A percentile compares a stretch with the other conserved stretches of the same genome.
These are phyloP conservation scores for Chlamydomonas schloesseri DNA, from an alignment of 139 green algal genomes.

Conservation along the genomic window DNA sequence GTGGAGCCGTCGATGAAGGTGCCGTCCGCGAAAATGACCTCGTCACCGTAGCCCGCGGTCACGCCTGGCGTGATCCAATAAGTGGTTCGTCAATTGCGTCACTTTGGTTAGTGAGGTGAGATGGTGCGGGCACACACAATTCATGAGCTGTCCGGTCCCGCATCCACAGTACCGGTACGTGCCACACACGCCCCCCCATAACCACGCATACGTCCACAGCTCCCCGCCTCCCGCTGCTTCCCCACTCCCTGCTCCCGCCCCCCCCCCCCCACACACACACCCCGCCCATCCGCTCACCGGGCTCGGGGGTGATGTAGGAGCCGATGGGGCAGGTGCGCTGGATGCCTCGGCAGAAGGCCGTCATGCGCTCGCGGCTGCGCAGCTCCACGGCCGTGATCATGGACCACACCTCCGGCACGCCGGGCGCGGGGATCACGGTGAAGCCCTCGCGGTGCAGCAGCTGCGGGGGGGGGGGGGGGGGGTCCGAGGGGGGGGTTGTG, in stretches of 20 bases:
- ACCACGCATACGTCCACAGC: no score
- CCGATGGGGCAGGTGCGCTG: slow-evolving; percentile 88
- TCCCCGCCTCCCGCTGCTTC: no score
- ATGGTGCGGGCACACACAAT: no score
- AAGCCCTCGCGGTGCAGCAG: slow-evolving; percentile 74
- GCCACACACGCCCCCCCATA: no score
- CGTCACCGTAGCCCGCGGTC: slow-evolving; percentile 91
- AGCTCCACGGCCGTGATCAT: slow-evolving; percentile 94
- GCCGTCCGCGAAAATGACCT: slow-evolving; percentile 96
- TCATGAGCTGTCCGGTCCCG: no score
- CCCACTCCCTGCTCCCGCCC: no score
- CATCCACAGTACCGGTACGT: no score
- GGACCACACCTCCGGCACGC: slow-evolving; percentile 59
- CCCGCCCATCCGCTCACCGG: slow-evolving; percentile 76
- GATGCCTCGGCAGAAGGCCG: slow-evolving; percentile 88
- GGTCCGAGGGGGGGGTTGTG: neutral
- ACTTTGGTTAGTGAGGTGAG: no score
- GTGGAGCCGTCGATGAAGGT: slow-evolving; percentile 97
- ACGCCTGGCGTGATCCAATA: no score
- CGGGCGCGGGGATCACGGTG: slow-evolving; percentile 64
- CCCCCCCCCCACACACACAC: no score
- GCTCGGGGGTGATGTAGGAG: slow-evolving; percentile 87
- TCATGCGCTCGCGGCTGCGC: slow-evolving; percentile 75
- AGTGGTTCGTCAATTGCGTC: no score
- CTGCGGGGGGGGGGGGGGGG: neutral